Evolutionary conservation across 345 rosid species (phyloP), one percentile per base, ranked within the genome.

Genomic region (Eucalyptus fibrosa): DNA sequence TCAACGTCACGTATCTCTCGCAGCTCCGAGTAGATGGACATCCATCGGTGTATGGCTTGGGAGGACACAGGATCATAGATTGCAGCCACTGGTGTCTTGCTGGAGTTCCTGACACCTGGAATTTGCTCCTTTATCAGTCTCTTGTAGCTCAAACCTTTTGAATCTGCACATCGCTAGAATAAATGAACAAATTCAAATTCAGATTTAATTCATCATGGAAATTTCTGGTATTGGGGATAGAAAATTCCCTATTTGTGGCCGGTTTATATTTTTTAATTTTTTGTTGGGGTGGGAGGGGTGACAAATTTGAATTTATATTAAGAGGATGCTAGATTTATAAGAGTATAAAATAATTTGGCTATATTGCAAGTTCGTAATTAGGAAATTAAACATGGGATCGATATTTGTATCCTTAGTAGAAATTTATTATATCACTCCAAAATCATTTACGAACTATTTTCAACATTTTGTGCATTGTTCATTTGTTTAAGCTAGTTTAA

Each of bases 31-130:
- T 90, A 90, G 96, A 95, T 13, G 97, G 94, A 1, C 96, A 95
- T 62, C 97, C 97, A 3, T 93, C 97, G 5, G 90, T 89, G 13
- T 95, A 92, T 23, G 96, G 96, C 49, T 67, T 37, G 17, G 96
- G 95, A 5, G 92, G 94, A 32, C 96, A 92, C 86, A 55, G 40
- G 6, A 91, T 14, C 50, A 82, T 89, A 89, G 97, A 95, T 89
- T 94, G 96, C 91, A 95, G 94, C 91, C 97, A 95, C 34, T 95
- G 97, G 97, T 94, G 97, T 49, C 90, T 95, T 18, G 87, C 96
- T 11, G 96, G 96, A 34, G 94, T 95, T 87, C 96, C 97, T 51
- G 96, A 95, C 72, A 91, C 94, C 34, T 94, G 97, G 97, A 95
- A 95, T 88, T 88, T 90, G 86, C 92, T 95, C 67, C 83, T 94